Evolutionary conservation across 2,329 filamentous ascomycete genomes (phyloP).

Genomic region (Gremmenia infestans): DNA sequence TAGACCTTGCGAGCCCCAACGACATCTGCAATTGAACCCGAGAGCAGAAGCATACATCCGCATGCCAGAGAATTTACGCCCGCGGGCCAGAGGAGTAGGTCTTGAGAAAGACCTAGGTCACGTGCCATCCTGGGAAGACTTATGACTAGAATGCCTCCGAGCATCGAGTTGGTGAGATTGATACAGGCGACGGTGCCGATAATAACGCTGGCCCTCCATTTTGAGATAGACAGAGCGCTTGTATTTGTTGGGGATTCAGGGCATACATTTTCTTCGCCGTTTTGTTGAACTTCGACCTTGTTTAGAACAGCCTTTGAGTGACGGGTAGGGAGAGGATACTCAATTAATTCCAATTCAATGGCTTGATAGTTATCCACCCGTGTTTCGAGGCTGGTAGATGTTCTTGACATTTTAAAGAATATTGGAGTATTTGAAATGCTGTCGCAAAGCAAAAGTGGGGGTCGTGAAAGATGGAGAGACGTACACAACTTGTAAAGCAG

Average conservation of each 20-base stretch:
- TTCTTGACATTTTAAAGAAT: too few species aligned
- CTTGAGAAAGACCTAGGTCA: slow-evolving; percentile 29
- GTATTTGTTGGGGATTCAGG: too few species aligned
- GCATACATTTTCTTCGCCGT: background rate
- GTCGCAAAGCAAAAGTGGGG: too few species aligned
- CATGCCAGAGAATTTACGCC: slow-evolving; percentile 32
- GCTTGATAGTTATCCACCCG: background rate
- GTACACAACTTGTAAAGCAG: too few species aligned
- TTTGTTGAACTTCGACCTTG: background rate
- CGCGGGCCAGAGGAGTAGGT: slow-evolving; percentile 33
- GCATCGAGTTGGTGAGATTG: slow-evolving; percentile 26
- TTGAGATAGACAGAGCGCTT: too few species aligned
- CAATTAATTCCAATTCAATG: slow-evolving; percentile 12
- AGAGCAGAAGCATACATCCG: slow-evolving; percentile 42
- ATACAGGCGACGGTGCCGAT: slow-evolving; percentile 20
- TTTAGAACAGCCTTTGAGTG: background rate
- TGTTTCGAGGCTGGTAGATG: too few species aligned
- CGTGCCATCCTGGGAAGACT: slow-evolving; percentile 38
- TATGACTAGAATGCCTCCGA: slow-evolving; percentile 35
- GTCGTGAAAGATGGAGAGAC: too few species aligned
- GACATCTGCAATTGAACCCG: slow-evolving; percentile 45
- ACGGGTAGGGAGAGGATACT: background rate
- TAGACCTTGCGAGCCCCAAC: slow-evolving; percentile 41
- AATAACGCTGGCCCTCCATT: slow-evolving; percentile 14
- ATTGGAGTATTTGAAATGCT: too few species aligned